These are phyloP conservation scores for Metschnikowia peoriensis DNA, from an alignment of 805 yeast species.

Conservation along the genomic window DNA sequence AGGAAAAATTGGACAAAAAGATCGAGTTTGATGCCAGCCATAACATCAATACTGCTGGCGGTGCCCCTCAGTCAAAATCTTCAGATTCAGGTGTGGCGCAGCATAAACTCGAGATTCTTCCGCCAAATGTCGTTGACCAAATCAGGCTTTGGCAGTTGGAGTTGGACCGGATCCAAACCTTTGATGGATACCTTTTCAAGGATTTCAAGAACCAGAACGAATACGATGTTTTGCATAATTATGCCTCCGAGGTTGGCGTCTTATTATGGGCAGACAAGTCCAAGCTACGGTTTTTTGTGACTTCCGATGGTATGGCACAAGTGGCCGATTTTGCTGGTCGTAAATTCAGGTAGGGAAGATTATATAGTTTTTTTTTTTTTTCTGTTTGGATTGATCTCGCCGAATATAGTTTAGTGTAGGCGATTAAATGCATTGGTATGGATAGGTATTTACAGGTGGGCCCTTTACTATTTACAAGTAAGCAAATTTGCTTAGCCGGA, in stretches of 20 bases:
- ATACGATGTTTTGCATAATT: slow-evolving; percentile 65
- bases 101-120: slow-evolving; percentile 62
- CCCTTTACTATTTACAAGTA: slow-evolving; percentile 4
- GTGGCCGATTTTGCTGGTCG: slow-evolving; percentile 89
- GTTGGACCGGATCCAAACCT: slow-evolving; percentile 83
- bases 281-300: slow-evolving; percentile 77
- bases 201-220: slow-evolving; percentile 80
- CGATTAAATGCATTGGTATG: neutral
- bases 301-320: slow-evolving; percentile 81
- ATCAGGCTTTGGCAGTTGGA: slow-evolving; percentile 95
- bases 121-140: slow-evolving; percentile 97
- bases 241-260: slow-evolving; percentile 90
- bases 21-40: slow-evolving; percentile 58
- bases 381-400: neutral
- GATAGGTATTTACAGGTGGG: neutral
- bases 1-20: slow-evolving; percentile 64
- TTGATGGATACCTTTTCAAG: slow-evolving; percentile 82
- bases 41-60: slow-evolving; percentile 45
- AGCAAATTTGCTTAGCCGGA: slow-evolving; percentile 18
- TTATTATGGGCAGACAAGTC: slow-evolving; percentile 79
- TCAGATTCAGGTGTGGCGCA: slow-evolving; percentile 34
- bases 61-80: slow-evolving; percentile 34
- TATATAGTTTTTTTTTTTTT: neutral
- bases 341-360: slow-evolving; percentile 24
- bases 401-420: neutral